A percentile compares a stretch with the other conserved stretches of the same genome.
These are phyloP conservation scores for Filobasidium uniguttulatum DNA, from an alignment of 1,284 basidiomycete species.

Conservation along the genomic window DNA sequence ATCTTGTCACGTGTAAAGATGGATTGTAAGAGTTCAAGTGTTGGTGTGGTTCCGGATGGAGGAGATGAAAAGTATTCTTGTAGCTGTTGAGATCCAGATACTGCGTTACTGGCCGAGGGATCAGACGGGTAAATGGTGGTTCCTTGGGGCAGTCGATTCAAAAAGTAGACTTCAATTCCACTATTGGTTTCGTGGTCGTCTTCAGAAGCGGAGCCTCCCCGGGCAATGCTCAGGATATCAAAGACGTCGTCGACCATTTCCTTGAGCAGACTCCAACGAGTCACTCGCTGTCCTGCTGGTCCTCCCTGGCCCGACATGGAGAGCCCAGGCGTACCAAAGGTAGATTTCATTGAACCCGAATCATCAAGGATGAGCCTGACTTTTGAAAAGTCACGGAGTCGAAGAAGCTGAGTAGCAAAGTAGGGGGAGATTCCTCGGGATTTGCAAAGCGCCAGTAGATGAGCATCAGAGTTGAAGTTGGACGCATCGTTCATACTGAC, in stretches of 20 bases:
- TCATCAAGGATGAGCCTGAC: conserved; percentile 18
- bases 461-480: conserved; percentile 15
- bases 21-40: too few species aligned
- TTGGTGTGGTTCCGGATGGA: too few species aligned
- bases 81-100: too few species aligned
- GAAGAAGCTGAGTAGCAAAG: conserved; percentile 17
- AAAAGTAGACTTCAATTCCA: conserved; percentile 15
- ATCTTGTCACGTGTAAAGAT: too few species aligned
- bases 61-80: too few species aligned
- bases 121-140: too few species aligned
- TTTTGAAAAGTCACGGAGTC: conserved; percentile 16
- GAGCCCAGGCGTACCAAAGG: conserved; percentile 5
- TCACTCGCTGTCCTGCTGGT: conserved; percentile 6
- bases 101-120: too few species aligned
- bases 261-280: conserved; percentile 16
- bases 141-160: conserved; percentile 16
- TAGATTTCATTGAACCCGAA: conserved; percentile 18
- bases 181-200: too few species aligned
- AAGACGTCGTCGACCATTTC: conserved; percentile 18
- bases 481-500: conserved; percentile 17
- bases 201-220: conserved; percentile 14
- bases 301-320: conserved; percentile 13
- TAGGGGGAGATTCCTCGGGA: conserved; percentile 16
- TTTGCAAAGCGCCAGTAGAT: conserved; percentile 16
- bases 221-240: conserved; percentile 15